phyloP scores from a whole-genome alignment of 1,284 basidiomycete species.

The Takashimella koratensis region DNA sequence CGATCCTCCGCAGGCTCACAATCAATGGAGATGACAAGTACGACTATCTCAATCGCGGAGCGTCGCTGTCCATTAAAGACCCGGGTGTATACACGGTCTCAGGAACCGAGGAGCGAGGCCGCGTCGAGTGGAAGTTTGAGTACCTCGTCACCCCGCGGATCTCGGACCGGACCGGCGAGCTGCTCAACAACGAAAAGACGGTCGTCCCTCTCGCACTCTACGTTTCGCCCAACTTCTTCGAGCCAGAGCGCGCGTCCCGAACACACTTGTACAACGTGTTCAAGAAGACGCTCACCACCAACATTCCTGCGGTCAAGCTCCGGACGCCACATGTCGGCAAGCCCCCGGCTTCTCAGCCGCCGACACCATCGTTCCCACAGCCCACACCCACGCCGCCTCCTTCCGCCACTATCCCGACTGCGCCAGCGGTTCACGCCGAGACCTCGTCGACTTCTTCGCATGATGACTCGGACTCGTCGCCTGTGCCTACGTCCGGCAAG shows the following conservation, averaged over 20 bases:
- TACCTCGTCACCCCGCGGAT: conserved; percentile 64
- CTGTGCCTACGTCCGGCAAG: not conserved
- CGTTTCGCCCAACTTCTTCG: conserved; percentile 20
- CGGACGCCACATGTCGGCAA: conserved; percentile 18
- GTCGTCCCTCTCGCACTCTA: conserved; percentile 20
- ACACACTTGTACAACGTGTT: conserved; percentile 21
- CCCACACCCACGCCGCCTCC: too few relatives aligned
- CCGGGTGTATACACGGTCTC: conserved; percentile 69
- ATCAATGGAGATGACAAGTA: conserved; percentile 61
- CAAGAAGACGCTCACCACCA: conserved; percentile 20
- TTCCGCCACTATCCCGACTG: not conserved
- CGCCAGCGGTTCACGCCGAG: too few relatives aligned
- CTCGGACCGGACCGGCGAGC: conserved; percentile 52
- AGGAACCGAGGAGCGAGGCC: conserved; percentile 57
- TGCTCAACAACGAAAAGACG: conserved; percentile 60
- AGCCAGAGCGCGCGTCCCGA: conserved; percentile 16
- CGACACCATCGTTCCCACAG: not conserved
- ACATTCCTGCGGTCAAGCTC: conserved; percentile 20
- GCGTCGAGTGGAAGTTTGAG: conserved; percentile 68
- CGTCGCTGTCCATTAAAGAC: conserved; percentile 60
- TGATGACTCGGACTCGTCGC: not conserved
- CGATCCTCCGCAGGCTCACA: conserved; percentile 63
- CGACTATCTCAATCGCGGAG: conserved; percentile 69
- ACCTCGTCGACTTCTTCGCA: not conserved
- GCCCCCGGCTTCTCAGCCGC: conserved; percentile 7